Base-by-base conservation (phyloP, 1,284 basidiomycete species). In the Pseudozyma pruni region DNA sequence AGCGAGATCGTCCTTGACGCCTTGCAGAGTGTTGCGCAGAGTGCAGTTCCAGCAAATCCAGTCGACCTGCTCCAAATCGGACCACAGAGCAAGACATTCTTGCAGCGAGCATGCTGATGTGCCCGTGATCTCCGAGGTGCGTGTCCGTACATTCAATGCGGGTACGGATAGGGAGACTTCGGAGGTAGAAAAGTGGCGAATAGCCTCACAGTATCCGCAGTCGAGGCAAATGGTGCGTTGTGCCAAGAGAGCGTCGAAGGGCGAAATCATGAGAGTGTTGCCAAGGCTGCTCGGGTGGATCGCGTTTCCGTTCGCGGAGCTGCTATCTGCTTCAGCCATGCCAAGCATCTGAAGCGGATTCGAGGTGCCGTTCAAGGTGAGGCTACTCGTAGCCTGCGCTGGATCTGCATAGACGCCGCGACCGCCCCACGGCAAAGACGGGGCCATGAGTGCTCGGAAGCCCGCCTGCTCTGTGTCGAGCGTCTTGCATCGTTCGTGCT, bases 11-110 rank as follows among this genome's bases (percentile, higher is more conserved):
- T 29, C 25, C 29, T 43, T 39, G 34, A 66, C 48, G 8, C 33
- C 42, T 5, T 39, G 48, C 9, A 67, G 41, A 5, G 76, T 80
- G 6, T 51, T 57, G 16, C 42, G 61, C 20, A 82, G 43, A 14
- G 69, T 79, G 43, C 80, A 82, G n/a, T 71, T 68, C 63, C 71
- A 74, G 56, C 80, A 82, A 22, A 68, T 69, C 80, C 80, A 82
- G 17, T 82, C 79, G 8, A 82, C 68, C 39, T 64, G 63, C 45
- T 82, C 80, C 34, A 81, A 52, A 42, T 75, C 58, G 20, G 69
- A 68, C 78, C 78, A 81, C 17, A 57, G 23, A 4, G 46, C 70
- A 0, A 82, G 51, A 33, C 78, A 79, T 33, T 75, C 68, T 54
- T 80, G 69, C 10, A 81, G 33, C 9, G 69, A 72, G 46, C 74